Conservation (phyloP, 345 rosid genomes). For the Iberis pinnata region DNA sequence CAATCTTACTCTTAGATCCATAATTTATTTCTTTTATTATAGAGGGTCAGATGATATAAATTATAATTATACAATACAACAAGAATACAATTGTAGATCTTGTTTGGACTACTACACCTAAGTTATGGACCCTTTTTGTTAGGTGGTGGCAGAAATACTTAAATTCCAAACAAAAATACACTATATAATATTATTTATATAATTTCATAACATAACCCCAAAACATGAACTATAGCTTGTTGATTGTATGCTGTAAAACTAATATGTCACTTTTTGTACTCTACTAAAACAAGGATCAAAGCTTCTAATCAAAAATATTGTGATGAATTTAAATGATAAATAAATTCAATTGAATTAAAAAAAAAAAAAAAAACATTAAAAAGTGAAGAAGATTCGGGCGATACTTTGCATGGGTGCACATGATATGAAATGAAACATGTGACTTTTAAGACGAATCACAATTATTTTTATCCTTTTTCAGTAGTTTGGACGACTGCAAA, state of each 20-base stretch:
- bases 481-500: conserved; percentile 29
- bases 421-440: conserved; percentile 33
- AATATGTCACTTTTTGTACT: conserved; percentile 3
- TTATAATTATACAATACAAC: conserved; percentile 12
- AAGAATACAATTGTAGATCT: conserved; percentile 29
- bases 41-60: conserved; percentile 14
- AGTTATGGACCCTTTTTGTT: conserved; percentile 34
- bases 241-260: conserved; percentile 19
- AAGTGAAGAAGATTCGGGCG: conserved; percentile 32
- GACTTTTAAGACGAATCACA: conserved; percentile 28
- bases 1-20: conserved; percentile 22
- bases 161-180: conserved; percentile 11
- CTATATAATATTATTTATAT: neutral
- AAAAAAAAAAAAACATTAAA: conserved; percentile 13
- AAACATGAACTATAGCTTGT: conserved; percentile 11
- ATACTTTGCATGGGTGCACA: conserved; percentile 31
- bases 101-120: conserved; percentile 29
- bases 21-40: conserved; percentile 20
- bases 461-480: conserved; percentile 23
- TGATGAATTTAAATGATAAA: conserved; percentile 9
- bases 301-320: neutral
- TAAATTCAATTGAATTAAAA: neutral
- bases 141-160: conserved; percentile 27
- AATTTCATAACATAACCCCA: conserved; percentile 23
- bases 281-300: neutral